Conservation (phyloP, 2,329 filamentous ascomycete genomes). For the Chaetomiaceae sp. region DNA sequence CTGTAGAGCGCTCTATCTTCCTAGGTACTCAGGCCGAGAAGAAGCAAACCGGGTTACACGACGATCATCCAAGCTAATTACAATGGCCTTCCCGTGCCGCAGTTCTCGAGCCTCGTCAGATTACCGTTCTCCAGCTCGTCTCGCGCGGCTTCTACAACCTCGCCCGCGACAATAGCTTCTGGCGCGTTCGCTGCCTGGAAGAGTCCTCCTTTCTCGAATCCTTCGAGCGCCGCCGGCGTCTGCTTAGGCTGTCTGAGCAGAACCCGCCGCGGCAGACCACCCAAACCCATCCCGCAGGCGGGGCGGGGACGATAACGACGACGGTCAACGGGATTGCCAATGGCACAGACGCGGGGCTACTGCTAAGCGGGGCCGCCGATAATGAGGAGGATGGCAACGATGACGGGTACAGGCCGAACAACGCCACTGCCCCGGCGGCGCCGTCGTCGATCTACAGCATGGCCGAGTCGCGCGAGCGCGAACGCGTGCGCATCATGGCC, state of each 20-base stretch:
- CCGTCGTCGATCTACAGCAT: neutral
- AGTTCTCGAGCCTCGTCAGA: slow-evolving; percentile 59
- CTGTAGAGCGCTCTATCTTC: no score
- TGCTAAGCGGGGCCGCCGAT: no score
- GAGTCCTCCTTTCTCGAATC: slow-evolving; percentile 59
- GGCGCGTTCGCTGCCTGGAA: slow-evolving; percentile 69
- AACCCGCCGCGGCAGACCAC: neutral
- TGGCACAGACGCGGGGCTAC: no score
- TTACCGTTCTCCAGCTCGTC: slow-evolving; percentile 63
- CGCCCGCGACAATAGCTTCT: slow-evolving; percentile 68
- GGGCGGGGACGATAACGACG: neutral
- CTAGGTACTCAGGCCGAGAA: no score
- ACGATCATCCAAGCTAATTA: no score
- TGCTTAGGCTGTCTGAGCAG: slow-evolving; percentile 30
- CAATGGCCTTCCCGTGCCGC: slow-evolving; percentile 7
- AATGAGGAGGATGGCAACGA: neutral
- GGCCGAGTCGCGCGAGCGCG: slow-evolving; percentile 27
- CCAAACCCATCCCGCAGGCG: neutral
- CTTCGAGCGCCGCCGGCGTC: slow-evolving; percentile 48
- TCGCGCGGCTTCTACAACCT: slow-evolving; percentile 60
- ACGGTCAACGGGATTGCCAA: neutral
- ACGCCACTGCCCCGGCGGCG: slow-evolving; percentile 10
- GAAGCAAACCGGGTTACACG: no score
- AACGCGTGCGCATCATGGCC: slow-evolving; percentile 54
- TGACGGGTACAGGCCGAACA: neutral